Base-by-base conservation (phyloP, 2,329 filamentous ascomycete genomes). In the Fonsecaea pedrosoi region DNA sequence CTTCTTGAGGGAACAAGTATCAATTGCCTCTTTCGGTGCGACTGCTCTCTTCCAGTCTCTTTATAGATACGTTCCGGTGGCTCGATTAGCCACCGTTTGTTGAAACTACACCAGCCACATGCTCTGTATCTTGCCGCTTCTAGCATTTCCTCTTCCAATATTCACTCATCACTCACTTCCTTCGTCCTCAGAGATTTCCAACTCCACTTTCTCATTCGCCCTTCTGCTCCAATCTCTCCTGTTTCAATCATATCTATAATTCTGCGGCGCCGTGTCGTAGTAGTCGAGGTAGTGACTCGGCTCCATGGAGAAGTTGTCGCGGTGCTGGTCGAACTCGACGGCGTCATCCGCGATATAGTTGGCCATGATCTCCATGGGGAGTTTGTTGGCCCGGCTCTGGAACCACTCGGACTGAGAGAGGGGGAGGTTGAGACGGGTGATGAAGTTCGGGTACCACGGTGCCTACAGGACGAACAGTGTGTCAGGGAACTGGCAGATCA, bases 311-410 rank as follows among this genome's bases (percentile, higher is more conserved):
- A 62, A 62, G 60, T 62, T 55, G 60, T 62, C 60, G 48, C 60
- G 60, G 55, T 62, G 60, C 37, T 62, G 60, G 50, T 62, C 60
- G 40, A 62, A 56, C 60, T 62, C 60, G 37, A 62, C 60, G 9
- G 60, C 60, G 13, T 55, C 60, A 21, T 62, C 60, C 13, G 48
- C 55, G 60, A 62, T 62, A 37, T 62, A 62, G 50, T 62, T 34
- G 6, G 60, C 60, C 60, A 62, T 62, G 35, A 62, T 62, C 32
- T 62, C 60, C 60, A 62, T 62, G 25, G 60, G 60, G 18, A 62
- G 40, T 34, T 62, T 62, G 25, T 62, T 62, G 21, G 60, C 60
- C 12, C 40, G 60, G 60, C 60, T 45, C 40, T 63, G 61, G 30
- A 63, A 63, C 53, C 56, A 63, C 7, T 63, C 54, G 40, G 21